Base-by-base conservation (phyloP, 225 moss, liverwort and hornwort species). In the Thuidium tamariscinum region DNA sequence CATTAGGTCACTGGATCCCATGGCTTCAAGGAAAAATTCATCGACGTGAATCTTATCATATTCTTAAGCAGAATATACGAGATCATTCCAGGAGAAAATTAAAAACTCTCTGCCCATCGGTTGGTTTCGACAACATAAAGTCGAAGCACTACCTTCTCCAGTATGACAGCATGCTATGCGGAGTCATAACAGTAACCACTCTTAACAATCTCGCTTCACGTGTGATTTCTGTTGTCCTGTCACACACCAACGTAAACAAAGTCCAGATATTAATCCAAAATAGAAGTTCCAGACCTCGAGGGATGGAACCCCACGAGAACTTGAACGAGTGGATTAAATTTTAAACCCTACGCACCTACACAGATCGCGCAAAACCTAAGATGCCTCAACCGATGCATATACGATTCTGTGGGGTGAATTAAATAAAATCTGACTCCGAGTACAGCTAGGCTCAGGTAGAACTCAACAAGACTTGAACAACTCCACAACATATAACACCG, bases 1-100 rank as follows among this genome's bases (percentile, higher is more conserved):
- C 88, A 92, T 86, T 82, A 68, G 66, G 83, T 86, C 85, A 70
- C 66, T 71, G 23, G 87, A 48, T 83, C 65, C 89, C 87, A 80
- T 88, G 51, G 74, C 66, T 69, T 89, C 80, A 76, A 46, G 51
- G 52, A 68, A 67, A 80, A 60, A 52, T 49, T 89, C 85, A 79
- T 64, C 41, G 78, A 74, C 72, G 65, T 61, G 41, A 80, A 65
- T 54, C 60, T 81, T 77, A 57, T 87, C 92, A 92, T 85, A 68
- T 15, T 89, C 49, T 21, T 30, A 36, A 55, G 12, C 62, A 46
- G 76, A 68, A 52, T 68, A 59, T 64, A 73, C 49, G 44, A 63
- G 46, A n/a, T 57, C 82, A 49, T 82, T 85, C 51, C 67, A 34
- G 57, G 51, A 59, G 59, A 41, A 65, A 29, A 66, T 82, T 82